phyloP scores from a whole-genome alignment of 257 asterid species.

The Lantana camara region DNA sequence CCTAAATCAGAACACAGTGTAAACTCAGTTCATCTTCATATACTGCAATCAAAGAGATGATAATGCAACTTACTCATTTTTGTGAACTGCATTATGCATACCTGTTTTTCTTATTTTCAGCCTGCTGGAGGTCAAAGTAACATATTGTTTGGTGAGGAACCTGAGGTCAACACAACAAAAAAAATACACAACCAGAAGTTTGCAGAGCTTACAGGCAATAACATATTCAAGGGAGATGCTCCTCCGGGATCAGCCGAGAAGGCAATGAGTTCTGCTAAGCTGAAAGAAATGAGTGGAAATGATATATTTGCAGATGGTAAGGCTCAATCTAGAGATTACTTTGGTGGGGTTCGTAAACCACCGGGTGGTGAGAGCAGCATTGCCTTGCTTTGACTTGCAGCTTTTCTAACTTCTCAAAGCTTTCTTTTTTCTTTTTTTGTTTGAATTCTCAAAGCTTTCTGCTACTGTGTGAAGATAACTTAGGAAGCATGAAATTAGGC shows the following conservation, averaged over 20 bases:
- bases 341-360: conserved; percentile 88
- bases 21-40: background rate
- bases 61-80: background rate
- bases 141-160: conserved; percentile 77
- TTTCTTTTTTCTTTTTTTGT: no score
- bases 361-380: conserved; percentile 97
- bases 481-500: conserved; percentile 19
- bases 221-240: conserved; percentile 86
- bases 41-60: background rate
- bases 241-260: conserved; percentile 81
- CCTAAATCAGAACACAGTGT: no score
- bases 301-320: conserved; percentile 80
- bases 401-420: background rate
- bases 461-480: conserved; percentile 6
- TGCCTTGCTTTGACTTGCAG: conserved; percentile 51
- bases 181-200: conserved; percentile 86
- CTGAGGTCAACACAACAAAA: conserved; percentile 58
- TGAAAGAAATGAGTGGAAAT: conserved; percentile 86
- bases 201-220: conserved; percentile 82
- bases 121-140: conserved; percentile 96
- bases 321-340: conserved; percentile 69
- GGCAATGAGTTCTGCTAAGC: conserved; percentile 77
- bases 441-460: no score
- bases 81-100: background rate
- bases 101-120: conserved; percentile 38